Percentiles rank a stretch among this genome's conserved stretches.
phyloP scores from a whole-genome alignment of 23 red algal genomes.

The Porphyridium purpureum region DNA sequence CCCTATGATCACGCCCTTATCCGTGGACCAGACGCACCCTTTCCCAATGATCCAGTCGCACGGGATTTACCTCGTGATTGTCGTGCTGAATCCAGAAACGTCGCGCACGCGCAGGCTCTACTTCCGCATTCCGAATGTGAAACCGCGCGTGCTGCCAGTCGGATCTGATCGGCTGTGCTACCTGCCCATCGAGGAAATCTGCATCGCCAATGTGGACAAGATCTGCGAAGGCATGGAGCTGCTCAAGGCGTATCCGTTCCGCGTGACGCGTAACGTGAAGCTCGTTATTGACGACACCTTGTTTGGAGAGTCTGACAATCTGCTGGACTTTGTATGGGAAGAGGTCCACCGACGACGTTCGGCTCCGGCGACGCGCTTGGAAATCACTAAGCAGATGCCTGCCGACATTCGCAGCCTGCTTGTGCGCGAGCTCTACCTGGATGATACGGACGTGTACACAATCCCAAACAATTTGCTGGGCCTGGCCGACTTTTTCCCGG shows the following conservation, averaged over 20 bases:
- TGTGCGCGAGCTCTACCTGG: constrained; percentile 48
- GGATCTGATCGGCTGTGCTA: constrained; percentile 34
- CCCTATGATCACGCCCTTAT: constrained; percentile 56
- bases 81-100: constrained; percentile 32
- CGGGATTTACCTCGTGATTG: constrained; percentile 63
- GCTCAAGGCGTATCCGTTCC: constrained; percentile 48
- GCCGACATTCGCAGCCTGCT: constrained; percentile 23
- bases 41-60: constrained; percentile 74
- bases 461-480: constrained; percentile 38
- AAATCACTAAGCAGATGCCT: constrained; percentile 54
- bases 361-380: constrained; percentile 64
- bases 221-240: constrained; percentile 47
- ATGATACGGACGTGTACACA: constrained; percentile 55
- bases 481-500: constrained; percentile 48
- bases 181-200: constrained; percentile 44
- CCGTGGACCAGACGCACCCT: constrained; percentile 81
- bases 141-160: constrained; percentile 27
- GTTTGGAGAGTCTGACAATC: constrained; percentile 38
- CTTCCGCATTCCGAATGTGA: constrained; percentile 38
- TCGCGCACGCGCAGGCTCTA: constrained; percentile 19
- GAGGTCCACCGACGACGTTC: constrained; percentile 59
- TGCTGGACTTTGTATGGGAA: constrained; percentile 71
- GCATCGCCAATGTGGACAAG: constrained; percentile 29
- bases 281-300: constrained; percentile 63
- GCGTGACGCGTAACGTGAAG: constrained; percentile 88